Percentiles rank a stretch among this genome's conserved stretches.
Conservation (phyloP, 176 grass and related monocot species). For the Luzula sylvatica region DNA sequence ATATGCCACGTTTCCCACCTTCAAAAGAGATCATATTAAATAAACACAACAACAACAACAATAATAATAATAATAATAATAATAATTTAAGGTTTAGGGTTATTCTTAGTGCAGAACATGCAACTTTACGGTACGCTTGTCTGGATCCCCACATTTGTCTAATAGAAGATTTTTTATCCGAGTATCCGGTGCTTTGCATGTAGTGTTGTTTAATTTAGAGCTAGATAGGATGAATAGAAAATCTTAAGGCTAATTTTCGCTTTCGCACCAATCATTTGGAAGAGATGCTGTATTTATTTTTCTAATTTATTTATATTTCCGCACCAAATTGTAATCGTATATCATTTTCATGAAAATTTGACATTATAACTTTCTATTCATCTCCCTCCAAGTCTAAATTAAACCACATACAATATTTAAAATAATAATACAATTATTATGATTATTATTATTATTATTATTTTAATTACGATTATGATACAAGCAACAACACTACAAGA, state of each 20-base stretch:
- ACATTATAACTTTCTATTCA: too few relatives aligned
- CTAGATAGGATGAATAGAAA: too few relatives aligned
- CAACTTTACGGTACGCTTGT: constrained; percentile 91
- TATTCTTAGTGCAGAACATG: constrained; percentile 87
- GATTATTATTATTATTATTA: background rate
- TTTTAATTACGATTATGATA: constrained; percentile 20
- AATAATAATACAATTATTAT: constrained; percentile 16
- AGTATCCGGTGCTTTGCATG: constrained; percentile 57
- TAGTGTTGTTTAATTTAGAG: too few relatives aligned
- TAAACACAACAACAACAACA: background rate
- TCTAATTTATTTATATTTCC: too few relatives aligned
- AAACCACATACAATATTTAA: too few relatives aligned
- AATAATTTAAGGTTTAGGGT: too few relatives aligned
- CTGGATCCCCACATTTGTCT: constrained; percentile 81
- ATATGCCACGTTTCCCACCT: constrained; percentile 98
- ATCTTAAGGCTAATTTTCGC: too few relatives aligned
- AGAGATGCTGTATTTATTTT: too few relatives aligned
- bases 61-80: background rate
- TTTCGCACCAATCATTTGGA: too few relatives aligned
- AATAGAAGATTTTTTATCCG: constrained; percentile 74
- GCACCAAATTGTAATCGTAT: too few relatives aligned
- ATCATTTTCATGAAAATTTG: too few relatives aligned
- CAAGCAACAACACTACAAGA: constrained; percentile 95
- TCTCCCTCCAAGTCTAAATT: too few relatives aligned
- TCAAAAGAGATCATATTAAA: background rate